Percentiles rank a stretch among this genome's conserved stretches.
Evolutionary conservation across 1,284 basidiomycete genomes (phyloP).

Genomic region (Cutaneotrichosporon daszewskae): DNA sequence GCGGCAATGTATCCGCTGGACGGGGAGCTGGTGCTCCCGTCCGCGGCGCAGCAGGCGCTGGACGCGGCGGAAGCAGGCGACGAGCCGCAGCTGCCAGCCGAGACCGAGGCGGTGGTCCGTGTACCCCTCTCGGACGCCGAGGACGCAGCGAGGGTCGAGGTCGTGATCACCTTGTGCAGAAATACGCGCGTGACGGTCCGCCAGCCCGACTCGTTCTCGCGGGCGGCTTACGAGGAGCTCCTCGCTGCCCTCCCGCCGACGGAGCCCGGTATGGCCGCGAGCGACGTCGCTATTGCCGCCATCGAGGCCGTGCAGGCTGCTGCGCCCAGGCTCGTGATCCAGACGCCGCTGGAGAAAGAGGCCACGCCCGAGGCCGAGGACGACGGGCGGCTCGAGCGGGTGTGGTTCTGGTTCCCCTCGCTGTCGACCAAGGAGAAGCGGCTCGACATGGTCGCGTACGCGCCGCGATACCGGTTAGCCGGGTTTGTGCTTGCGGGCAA

Average conservation of each 20-base stretch:
- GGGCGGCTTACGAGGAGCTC: conserved; percentile 16
- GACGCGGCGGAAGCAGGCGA: conserved; percentile 1
- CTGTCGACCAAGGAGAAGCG: conserved; percentile 46
- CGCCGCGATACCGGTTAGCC: conserved; percentile 39
- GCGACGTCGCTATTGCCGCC: conserved; percentile 28
- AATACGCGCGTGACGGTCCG: conserved; percentile 10
- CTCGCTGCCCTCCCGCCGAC: conserved; percentile 4
- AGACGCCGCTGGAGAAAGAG: neutral
- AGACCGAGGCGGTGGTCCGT: conserved; percentile 3
- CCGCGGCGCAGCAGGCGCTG: conserved; percentile 13
- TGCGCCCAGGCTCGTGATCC: neutral
- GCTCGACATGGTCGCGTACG: conserved; percentile 46
- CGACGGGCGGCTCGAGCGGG: conserved; percentile 27
- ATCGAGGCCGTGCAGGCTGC: conserved; percentile 20
- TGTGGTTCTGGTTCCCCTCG: conserved; percentile 49
- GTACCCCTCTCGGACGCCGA: conserved; percentile 9
- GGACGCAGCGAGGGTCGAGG: neutral
- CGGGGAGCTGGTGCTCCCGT: conserved; percentile 26
- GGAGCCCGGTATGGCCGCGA: neutral
- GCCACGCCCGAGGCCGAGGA: conserved; percentile 1
- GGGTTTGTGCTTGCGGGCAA: conserved; percentile 50
- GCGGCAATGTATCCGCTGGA: conserved; percentile 40
- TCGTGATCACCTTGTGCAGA: conserved; percentile 1
- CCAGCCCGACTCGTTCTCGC: conserved; percentile 26
- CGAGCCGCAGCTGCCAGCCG: neutral